Conservation (phyloP, 2,329 filamentous ascomycete genomes). For the Diaporthe humulicola region DNA sequence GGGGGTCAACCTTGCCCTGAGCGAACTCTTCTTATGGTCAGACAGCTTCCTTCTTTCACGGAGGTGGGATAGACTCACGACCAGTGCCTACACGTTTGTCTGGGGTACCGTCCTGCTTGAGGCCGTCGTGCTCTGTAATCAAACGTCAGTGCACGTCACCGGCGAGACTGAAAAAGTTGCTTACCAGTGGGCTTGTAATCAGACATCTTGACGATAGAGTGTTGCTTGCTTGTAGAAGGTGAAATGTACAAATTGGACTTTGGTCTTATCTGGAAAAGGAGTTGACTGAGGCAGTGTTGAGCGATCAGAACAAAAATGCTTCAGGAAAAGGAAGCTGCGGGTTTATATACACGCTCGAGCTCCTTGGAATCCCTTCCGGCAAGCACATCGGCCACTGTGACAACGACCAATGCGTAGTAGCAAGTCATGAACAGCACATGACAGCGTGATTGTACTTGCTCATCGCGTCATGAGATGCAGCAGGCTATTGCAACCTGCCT, state of each 20-base stretch:
- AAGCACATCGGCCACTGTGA: not conserved
- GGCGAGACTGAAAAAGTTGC: not conserved
- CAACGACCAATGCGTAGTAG: not conserved
- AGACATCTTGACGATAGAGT: not conserved
- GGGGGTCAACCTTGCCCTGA: constrained; percentile 33
- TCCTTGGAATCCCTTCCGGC: not conserved
- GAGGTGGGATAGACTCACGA: not conserved
- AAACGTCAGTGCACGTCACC: not conserved
- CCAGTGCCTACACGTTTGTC: constrained; percentile 33
- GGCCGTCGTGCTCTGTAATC: constrained; percentile 26
- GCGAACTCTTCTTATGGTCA: not conserved
- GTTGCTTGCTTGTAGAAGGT: not conserved
- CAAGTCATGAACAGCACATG: not conserved
- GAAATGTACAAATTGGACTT: not conserved
- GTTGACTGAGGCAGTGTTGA: not conserved
- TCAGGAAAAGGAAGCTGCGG: not conserved
- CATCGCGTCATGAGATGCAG: not conserved
- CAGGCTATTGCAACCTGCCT: not conserved
- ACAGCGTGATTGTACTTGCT: not conserved
- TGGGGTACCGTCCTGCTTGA: constrained; percentile 23
- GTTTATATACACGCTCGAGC: not conserved
- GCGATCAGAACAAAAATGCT: not conserved
- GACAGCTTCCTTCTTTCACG: not conserved
- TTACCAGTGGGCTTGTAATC: constrained; percentile 34
- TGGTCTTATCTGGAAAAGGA: not conserved